Conservation (phyloP, 1,139 yeast species). For the Geotrichum restrictum region DNA sequence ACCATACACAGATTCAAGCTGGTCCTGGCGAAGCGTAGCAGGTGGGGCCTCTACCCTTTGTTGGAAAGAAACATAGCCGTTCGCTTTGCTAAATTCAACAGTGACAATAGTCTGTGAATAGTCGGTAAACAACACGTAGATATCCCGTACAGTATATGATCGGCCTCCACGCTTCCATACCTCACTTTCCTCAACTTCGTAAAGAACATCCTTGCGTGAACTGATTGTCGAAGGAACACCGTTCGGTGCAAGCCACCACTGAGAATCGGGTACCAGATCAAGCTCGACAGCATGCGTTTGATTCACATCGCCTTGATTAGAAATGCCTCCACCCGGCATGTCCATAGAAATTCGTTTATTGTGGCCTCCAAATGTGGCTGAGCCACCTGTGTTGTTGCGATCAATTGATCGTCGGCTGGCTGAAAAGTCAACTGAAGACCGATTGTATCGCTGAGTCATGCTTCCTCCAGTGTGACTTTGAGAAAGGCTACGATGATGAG, state of each 20-base stretch:
- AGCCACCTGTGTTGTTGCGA: neutral
- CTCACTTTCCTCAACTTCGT: constrained; percentile 61
- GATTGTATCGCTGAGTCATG: constrained; percentile 3
- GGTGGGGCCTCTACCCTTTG: constrained; percentile 46
- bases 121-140: constrained; percentile 70
- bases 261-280: constrained; percentile 40
- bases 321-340: neutral
- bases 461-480: constrained; percentile 7
- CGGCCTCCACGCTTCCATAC: constrained; percentile 56
- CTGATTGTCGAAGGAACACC: constrained; percentile 58
- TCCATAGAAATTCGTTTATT: neutral
- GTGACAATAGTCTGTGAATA: constrained; percentile 60
- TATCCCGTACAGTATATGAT: constrained; percentile 55
- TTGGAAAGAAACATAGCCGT: constrained; percentile 47
- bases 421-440: neutral
- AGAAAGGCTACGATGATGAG: constrained; percentile 20
- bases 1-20: constrained; percentile 50
- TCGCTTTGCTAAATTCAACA: constrained; percentile 46
- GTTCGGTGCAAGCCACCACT: constrained; percentile 62
- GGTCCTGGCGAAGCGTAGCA: constrained; percentile 43
- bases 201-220: constrained; percentile 44
- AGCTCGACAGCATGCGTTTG: constrained; percentile 28
- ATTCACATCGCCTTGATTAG: neutral
- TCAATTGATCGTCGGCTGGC: constrained; percentile 2
- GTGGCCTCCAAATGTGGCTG: neutral